Evolutionary conservation across 2,329 filamentous ascomycete species (phyloP), one percentile per base, ranked within the genome.

Genomic region (Arthrobotrys iridis): DNA sequence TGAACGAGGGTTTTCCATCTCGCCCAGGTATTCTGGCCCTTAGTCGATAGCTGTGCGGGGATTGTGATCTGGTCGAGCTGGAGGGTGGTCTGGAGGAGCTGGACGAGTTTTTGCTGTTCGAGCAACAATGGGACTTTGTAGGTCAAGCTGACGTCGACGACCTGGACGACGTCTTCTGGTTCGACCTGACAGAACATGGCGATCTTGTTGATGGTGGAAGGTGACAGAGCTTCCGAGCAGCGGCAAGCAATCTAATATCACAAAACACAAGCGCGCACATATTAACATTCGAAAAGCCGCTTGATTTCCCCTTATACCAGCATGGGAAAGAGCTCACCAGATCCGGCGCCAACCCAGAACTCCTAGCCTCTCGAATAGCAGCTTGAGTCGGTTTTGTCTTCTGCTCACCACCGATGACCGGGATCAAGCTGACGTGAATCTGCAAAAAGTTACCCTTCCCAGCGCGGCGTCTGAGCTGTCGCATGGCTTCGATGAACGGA

Each of bases 311-410:
- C n/a, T n/a, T n/a, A n/a, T n/a, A n/a, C n/a, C n/a, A n/a, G n/a
- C n/a, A n/a, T n/a, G n/a, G n/a, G n/a, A n/a, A n/a, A n/a, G 26
- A 43, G 52, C 77, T 41, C 67, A 79, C 78, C 60, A 80, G 68
- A 75, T 80, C 79, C 43, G 79, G 79, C 10, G 78, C 77, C 58
- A 87, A 83, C 81, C 93, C 93, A 77, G 91, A 90, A 81, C 91
- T 93, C 77, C 94, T 90, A 77, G 93, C 89, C 79, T 91, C 88
- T 81, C 90, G 90, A 80, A 98, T 93, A 24, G 94, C 92, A 80
- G 92, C 89, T 82, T 99, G 95, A 0, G 95, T 99, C 0, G 95
- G 95, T 84, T 98, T 98, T 7, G 93, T 98, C 88, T 98, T 98
- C 83, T 96, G 89, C 85, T 98, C 90, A 33, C 88, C 87, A 75